Evolutionary conservation across 441 rosid genomes (phyloP).

Genomic region (Croton setiger): DNA sequence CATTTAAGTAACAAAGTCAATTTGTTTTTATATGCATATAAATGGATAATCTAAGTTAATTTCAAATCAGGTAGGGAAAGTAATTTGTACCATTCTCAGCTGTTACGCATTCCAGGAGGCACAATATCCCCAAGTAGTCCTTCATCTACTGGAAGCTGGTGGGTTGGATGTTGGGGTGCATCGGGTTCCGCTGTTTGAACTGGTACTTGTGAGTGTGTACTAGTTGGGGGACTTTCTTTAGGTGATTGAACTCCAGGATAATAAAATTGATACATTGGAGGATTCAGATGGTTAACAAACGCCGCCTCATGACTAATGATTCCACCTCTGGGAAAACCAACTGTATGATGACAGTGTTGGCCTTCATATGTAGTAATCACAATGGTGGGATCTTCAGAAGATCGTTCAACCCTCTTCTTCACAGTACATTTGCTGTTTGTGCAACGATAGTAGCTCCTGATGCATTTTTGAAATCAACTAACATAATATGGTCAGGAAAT

Average conservation of each 20-base stretch:
- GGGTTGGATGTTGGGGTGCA: constrained; percentile 13
- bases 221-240: constrained; percentile 31
- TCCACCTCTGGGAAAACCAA: constrained; percentile 76
- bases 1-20: not conserved
- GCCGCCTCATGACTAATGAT: constrained; percentile 54
- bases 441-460: constrained; percentile 94
- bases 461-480: not conserved
- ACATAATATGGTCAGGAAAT: not conserved
- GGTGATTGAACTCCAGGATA: constrained; percentile 40
- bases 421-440: constrained; percentile 89
- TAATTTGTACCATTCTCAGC: constrained; percentile 37
- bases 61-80: not conserved
- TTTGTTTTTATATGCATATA: no score
- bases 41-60: not conserved
- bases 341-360: constrained; percentile 85
- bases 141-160: constrained; percentile 40
- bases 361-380: constrained; percentile 97
- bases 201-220: constrained; percentile 24
- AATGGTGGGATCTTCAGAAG: constrained; percentile 67
- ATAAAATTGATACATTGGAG: constrained; percentile 44
- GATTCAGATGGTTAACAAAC: constrained; percentile 40
- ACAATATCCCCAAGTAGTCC: constrained; percentile 89
- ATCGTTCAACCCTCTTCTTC: constrained; percentile 95
- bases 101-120: constrained; percentile 56
- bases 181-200: constrained; percentile 21